Evolutionary conservation across 1,139 yeast species (phyloP).

Genomic region (Hemisphaericaspora subhashii): DNA sequence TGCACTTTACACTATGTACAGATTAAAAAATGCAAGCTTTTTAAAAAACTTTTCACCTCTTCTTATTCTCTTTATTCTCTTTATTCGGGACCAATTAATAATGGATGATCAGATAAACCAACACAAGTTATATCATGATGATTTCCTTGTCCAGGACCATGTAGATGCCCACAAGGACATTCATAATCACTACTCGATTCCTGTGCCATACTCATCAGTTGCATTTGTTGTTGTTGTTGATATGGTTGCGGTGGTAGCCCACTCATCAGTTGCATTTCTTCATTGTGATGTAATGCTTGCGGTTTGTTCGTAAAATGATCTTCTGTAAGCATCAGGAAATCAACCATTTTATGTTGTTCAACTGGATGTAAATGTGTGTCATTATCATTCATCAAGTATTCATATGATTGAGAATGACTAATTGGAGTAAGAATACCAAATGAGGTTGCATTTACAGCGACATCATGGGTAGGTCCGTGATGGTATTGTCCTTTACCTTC

Average conservation of each 20-base stretch:
- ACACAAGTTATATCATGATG: slow-evolving; percentile 28
- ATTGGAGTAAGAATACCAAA: slow-evolving; percentile 14
- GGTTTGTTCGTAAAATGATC: slow-evolving; percentile 6
- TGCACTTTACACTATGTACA: no score
- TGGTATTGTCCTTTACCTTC: background rate
- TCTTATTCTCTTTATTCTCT: background rate
- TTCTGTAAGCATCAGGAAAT: slow-evolving; percentile 12
- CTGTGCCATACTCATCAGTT: slow-evolving; percentile 2
- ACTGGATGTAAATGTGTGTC: slow-evolving; percentile 3
- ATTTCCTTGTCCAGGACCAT: slow-evolving; percentile 34
- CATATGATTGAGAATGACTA: slow-evolving; percentile 13
- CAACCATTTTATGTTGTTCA: background rate
- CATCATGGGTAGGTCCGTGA: slow-evolving; percentile 6
- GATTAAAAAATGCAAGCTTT: background rate
- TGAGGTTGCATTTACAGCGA: slow-evolving; percentile 7
- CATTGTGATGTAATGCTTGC: background rate
- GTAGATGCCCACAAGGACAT: slow-evolving; percentile 39
- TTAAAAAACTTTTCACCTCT: background rate
- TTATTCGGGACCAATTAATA: slow-evolving; percentile 37
- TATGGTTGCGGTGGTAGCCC: background rate
- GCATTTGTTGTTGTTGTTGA: background rate
- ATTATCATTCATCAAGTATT: slow-evolving; percentile 9
- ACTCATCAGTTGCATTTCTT: slow-evolving; percentile 2
- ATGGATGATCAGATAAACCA: slow-evolving; percentile 27
- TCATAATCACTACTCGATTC: slow-evolving; percentile 10